phyloP scores from a whole-genome alignment of 345 rosid species.

The Pistacia atlantica region DNA sequence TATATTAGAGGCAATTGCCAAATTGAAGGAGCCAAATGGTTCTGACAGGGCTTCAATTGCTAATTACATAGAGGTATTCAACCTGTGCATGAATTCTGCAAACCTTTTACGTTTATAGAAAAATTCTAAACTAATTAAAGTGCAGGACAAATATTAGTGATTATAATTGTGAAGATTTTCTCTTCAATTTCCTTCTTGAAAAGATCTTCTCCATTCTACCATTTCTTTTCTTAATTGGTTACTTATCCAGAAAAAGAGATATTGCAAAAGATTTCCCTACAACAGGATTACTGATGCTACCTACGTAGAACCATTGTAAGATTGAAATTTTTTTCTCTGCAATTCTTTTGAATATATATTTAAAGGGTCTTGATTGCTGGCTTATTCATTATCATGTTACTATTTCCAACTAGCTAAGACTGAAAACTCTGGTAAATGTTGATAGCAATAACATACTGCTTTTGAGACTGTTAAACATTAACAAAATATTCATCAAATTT shows the following conservation, averaged over 20 bases:
- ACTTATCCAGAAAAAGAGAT: constrained; percentile 7
- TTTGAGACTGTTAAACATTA: neutral
- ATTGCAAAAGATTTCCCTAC: constrained; percentile 10
- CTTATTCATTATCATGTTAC: neutral
- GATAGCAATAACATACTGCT: neutral
- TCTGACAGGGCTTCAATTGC: constrained; percentile 84
- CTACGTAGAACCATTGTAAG: neutral
- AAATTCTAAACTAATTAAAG: constrained; percentile 11
- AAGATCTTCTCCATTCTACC: constrained; percentile 6
- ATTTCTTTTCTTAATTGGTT: constrained; percentile 10
- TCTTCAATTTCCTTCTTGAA: constrained; percentile 12
- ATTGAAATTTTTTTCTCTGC: neutral
- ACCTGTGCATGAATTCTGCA: neutral
- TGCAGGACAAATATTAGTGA: constrained; percentile 14
- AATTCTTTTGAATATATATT: neutral
- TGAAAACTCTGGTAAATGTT: neutral
- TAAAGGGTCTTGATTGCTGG: constrained; percentile 1
- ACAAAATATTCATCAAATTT: constrained; percentile 3
- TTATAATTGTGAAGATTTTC: constrained; percentile 21
- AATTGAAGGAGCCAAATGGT: constrained; percentile 81
- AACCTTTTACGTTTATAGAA: constrained; percentile 5
- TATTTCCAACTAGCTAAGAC: neutral
- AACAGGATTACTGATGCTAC: neutral
- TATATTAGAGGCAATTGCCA: constrained; percentile 74
- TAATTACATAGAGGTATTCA: constrained; percentile 70